Percentiles rank a stretch among this genome's conserved stretches.
phyloP scores from a whole-genome alignment of 2,329 filamentous ascomycete genomes.

The Pyricularia pennisetigena region DNA sequence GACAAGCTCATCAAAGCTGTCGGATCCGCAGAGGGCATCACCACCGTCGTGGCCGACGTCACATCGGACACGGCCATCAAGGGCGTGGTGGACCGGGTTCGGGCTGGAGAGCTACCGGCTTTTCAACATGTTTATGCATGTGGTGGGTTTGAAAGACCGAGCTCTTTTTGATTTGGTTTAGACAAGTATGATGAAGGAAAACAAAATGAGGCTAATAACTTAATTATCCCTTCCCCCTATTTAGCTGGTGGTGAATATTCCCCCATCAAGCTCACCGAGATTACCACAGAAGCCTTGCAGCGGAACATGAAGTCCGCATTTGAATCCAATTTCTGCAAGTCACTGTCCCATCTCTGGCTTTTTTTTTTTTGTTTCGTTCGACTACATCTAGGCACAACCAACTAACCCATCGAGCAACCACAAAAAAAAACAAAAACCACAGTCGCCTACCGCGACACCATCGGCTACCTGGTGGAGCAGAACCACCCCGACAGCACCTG shows the following conservation, averaged over 20 bases:
- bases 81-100: background rate
- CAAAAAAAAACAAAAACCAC: background rate
- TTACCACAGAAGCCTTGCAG: background rate
- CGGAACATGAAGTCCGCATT: background rate
- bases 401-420: background rate
- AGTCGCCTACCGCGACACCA: slow-evolving; percentile 21
- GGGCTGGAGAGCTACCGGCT: background rate
- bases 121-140: background rate
- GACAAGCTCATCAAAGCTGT: background rate
- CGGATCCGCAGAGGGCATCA: background rate
- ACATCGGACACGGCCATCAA: background rate
- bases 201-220: background rate
- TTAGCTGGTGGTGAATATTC: background rate
- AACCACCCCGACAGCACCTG: slow-evolving; percentile 16
- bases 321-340: background rate
- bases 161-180: background rate
- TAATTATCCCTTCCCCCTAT: background rate
- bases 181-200: background rate
- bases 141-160: background rate
- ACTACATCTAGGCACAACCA: too few relatives aligned
- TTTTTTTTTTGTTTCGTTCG: too few relatives aligned
- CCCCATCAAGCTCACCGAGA: background rate
- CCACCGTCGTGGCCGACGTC: background rate
- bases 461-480: slow-evolving; percentile 21
- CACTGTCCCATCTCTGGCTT: background rate